Conservation (phyloP, 805 yeast species). For the Candida xyloterini region DNA sequence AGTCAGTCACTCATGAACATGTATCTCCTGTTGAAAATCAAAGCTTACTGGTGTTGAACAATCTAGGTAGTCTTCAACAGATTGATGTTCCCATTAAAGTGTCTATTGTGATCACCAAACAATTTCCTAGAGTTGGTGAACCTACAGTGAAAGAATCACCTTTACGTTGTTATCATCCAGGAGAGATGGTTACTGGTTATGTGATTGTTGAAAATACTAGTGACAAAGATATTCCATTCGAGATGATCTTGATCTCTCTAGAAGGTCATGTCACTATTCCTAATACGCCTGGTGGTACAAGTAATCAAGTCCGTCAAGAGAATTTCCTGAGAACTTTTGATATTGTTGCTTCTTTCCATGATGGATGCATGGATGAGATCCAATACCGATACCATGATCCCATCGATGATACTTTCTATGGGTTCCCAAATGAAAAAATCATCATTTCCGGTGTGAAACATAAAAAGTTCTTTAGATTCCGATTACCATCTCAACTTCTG, state of each 20-base stretch:
- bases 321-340: slow-evolving; percentile 49
- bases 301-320: slow-evolving; percentile 17
- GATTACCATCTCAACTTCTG: slow-evolving; percentile 48
- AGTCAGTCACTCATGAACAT: neutral
- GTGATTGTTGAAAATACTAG: slow-evolving; percentile 42
- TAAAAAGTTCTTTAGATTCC: slow-evolving; percentile 57
- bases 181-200: slow-evolving; percentile 65
- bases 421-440: slow-evolving; percentile 44
- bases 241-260: slow-evolving; percentile 57
- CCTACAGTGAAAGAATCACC: slow-evolving; percentile 30
- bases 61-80: slow-evolving; percentile 24
- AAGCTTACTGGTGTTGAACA: slow-evolving; percentile 26
- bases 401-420: slow-evolving; percentile 29
- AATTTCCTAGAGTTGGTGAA: slow-evolving; percentile 33
- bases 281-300: neutral
- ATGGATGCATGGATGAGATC: slow-evolving; percentile 28
- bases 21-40: slow-evolving; percentile 24
- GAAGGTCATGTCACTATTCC: slow-evolving; percentile 45
- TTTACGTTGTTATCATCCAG: slow-evolving; percentile 58
- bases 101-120: slow-evolving; percentile 38
- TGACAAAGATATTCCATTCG: slow-evolving; percentile 46
- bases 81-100: slow-evolving; percentile 26
- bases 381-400: slow-evolving; percentile 14
- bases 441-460: slow-evolving; percentile 46
- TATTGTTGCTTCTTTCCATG: slow-evolving; percentile 49